Percentiles rank a stretch among this genome's conserved stretches.
phyloP scores from a whole-genome alignment of 495 filamentous ascomycete species.

The Trypethelium eluteriae region DNA sequence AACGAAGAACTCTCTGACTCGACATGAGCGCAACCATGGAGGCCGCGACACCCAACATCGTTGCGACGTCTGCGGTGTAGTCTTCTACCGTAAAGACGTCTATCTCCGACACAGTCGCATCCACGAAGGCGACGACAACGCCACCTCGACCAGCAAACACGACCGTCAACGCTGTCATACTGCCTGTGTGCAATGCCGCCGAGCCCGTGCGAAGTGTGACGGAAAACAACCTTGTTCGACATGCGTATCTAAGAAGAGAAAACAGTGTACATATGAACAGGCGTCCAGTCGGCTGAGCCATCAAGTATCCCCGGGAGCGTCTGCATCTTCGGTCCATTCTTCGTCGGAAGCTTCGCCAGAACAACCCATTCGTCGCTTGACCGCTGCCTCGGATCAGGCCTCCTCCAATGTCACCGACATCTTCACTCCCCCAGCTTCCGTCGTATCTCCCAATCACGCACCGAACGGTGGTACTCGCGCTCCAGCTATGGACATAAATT shows the following conservation, averaged over 20 bases:
- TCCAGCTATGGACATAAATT: conserved; percentile 5
- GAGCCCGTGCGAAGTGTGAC: conserved; percentile 7
- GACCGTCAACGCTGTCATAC: conserved; percentile 8
- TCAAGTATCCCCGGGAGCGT: conserved; percentile 1
- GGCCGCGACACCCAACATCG: conserved; percentile 6
- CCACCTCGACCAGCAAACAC: conserved; percentile 3
- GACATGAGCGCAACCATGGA: conserved; percentile 9
- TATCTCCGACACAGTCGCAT: conserved; percentile 5
- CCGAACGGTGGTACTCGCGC: neutral
- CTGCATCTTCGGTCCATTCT: neutral
- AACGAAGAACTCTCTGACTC: conserved; percentile 4
- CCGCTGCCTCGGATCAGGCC: neutral
- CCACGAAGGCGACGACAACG: conserved; percentile 5
- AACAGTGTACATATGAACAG: conserved; percentile 10
- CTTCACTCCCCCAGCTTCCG: neutral
- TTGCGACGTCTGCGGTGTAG: conserved; percentile 8
- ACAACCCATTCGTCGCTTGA: neutral
- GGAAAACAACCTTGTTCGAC: conserved; percentile 9
- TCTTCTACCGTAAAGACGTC: conserved; percentile 11
- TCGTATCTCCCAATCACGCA: neutral
- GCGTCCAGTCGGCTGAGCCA: neutral
- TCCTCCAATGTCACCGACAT: neutral
- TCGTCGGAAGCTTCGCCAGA: neutral
- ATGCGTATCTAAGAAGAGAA: neutral
- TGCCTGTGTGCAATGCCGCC: conserved; percentile 8